These are phyloP conservation scores for Thielaviopsis punctulata DNA, from an alignment of 2,329 filamentous ascomycete species.

Conservation along the genomic window DNA sequence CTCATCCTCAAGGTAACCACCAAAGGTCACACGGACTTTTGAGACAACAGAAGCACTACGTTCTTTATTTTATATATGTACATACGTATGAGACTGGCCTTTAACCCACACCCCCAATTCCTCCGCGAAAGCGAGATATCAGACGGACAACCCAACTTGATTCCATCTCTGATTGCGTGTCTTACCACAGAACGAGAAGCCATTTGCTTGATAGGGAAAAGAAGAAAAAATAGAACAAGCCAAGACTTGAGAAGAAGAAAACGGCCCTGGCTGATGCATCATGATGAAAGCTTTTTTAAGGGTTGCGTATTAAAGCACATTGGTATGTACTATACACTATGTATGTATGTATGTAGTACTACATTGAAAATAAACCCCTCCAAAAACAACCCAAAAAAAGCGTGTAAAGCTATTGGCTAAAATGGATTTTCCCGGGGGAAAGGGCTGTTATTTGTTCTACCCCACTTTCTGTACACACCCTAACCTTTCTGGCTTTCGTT, in stretches of 20 bases:
- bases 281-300: too few relatives aligned
- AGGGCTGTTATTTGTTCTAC: not conserved
- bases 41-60: too few relatives aligned
- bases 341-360: too few relatives aligned
- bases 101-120: too few relatives aligned
- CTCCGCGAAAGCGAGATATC: too few relatives aligned
- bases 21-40: too few relatives aligned
- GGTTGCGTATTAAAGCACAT: not conserved
- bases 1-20: too few relatives aligned
- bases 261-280: not conserved
- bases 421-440: not conserved
- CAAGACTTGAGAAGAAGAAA: not conserved
- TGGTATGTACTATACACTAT: not conserved
- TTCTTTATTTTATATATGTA: too few relatives aligned
- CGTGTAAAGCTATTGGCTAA: constrained; percentile 5
- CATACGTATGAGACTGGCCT: too few relatives aligned
- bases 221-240: not conserved
- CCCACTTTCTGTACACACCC: not conserved
- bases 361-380: not conserved
- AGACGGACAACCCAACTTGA: too few relatives aligned
- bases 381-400: not conserved
- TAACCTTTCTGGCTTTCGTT: not conserved
- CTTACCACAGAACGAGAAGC: not conserved
- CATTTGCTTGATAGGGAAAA: not conserved
- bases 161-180: too few relatives aligned